These are phyloP conservation scores for Kodamaea derodonti DNA, from an alignment of 1,139 yeast genomes.

Conservation along the genomic window DNA sequence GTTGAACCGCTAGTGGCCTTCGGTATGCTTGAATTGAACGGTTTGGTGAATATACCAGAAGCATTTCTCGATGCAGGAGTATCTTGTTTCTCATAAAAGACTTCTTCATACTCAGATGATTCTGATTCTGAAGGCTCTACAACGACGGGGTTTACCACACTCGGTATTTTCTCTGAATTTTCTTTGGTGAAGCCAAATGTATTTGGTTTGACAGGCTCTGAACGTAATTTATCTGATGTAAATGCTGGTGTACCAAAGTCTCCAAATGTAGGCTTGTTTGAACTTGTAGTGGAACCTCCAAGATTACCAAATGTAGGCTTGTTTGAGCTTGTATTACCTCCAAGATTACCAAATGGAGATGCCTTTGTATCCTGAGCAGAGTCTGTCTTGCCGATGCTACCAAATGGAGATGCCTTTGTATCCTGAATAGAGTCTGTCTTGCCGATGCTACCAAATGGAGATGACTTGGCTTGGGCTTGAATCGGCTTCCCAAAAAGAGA, in stretches of 20 bases:
- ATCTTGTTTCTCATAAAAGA: not conserved
- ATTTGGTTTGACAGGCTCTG: not conserved
- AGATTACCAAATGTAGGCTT: too few relatives aligned
- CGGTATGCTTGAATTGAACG: not conserved
- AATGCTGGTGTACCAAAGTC: too few relatives aligned
- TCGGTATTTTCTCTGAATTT: not conserved
- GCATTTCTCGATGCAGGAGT: not conserved
- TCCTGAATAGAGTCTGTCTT: not conserved
- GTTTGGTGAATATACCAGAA: too few relatives aligned
- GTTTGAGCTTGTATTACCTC: too few relatives aligned
- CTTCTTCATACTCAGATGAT: not conserved
- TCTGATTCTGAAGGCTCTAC: not conserved
- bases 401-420: too few relatives aligned
- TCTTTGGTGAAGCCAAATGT: not conserved
- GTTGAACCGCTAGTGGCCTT: not conserved
- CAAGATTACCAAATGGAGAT: too few relatives aligned
- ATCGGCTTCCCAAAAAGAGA: not conserved
- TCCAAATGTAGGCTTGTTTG: too few relatives aligned
- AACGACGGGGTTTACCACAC: not conserved
- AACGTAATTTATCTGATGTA: too few relatives aligned
- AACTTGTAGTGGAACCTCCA: too few relatives aligned
- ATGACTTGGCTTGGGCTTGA: not conserved
- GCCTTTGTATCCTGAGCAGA: too few relatives aligned
- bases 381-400: not conserved
- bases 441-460: not conserved